Evolutionary conservation across 2,329 filamentous ascomycete genomes (phyloP).

Genomic region (Penicillium sp.): DNA sequence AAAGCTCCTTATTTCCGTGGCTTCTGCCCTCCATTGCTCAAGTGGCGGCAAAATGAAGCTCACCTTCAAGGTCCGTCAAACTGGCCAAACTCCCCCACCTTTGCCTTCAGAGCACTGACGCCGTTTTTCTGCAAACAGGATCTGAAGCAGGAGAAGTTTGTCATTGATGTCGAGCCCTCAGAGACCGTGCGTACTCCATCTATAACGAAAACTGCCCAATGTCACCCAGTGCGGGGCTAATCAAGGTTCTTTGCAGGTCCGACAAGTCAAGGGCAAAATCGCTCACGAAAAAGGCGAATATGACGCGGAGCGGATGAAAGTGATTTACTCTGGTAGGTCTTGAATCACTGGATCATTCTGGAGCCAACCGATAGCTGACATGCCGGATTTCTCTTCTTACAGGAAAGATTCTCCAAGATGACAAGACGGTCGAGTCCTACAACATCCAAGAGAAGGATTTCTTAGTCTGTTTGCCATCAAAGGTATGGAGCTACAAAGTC

Average conservation of each 20-base stretch:
- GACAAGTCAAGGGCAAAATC: slow-evolving; percentile 87
- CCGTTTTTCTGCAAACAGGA: slow-evolving; percentile 54
- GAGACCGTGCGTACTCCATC: slow-evolving; percentile 64
- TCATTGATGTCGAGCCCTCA: slow-evolving; percentile 86
- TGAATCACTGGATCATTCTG: background rate
- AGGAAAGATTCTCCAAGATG: slow-evolving; percentile 99
- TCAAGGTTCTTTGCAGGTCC: slow-evolving; percentile 56
- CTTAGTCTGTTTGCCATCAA: slow-evolving; percentile 96
- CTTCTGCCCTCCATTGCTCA: slow-evolving; percentile 17
- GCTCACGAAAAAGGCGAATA: slow-evolving; percentile 78
- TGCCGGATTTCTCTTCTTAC: slow-evolving; percentile 8
- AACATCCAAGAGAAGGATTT: slow-evolving; percentile 99
- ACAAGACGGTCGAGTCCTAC: slow-evolving; percentile 91
- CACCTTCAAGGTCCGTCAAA: slow-evolving; percentile 58
- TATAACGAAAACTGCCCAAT: slow-evolving; percentile 9
- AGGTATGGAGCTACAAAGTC: slow-evolving; percentile 56
- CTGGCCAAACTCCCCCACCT: slow-evolving; percentile 20
- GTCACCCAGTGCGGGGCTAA: slow-evolving; percentile 33
- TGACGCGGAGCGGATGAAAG: slow-evolving; percentile 83
- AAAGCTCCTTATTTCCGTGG: slow-evolving; percentile 1
- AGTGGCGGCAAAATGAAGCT: slow-evolving; percentile 57
- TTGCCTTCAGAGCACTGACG: slow-evolving; percentile 18
- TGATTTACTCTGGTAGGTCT: slow-evolving; percentile 88
- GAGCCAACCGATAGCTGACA: slow-evolving; percentile 3
- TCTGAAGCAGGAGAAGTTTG: slow-evolving; percentile 97